These are phyloP conservation scores for Microcos paniculata DNA, from an alignment of 345 rosid genomes.

Conservation along the genomic window DNA sequence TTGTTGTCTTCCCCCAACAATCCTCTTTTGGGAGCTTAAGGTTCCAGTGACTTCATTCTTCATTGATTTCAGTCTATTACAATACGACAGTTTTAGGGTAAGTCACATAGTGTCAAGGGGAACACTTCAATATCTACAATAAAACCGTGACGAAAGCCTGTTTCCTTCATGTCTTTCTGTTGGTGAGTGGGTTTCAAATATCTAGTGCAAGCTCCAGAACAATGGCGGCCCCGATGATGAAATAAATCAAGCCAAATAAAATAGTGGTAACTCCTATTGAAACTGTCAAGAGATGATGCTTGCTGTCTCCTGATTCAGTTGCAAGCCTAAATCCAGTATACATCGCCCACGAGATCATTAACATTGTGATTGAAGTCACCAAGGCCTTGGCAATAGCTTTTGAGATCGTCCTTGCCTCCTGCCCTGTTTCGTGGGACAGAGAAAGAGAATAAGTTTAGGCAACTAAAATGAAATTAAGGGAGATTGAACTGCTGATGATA, in stretches of 20 bases:
- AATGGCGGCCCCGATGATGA: slow-evolving; percentile 27
- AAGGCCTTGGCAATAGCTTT: slow-evolving; percentile 10
- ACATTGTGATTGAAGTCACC: slow-evolving; percentile 9
- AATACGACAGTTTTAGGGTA: background rate
- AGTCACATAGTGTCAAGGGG: background rate
- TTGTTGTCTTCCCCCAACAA: background rate
- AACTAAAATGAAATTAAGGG: background rate
- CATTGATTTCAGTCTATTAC: background rate
- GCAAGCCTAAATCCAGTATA: slow-evolving; percentile 32
- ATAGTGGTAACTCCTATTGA: slow-evolving; percentile 31
- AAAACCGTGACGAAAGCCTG: background rate
- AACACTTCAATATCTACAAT: background rate
- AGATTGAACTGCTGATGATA: background rate
- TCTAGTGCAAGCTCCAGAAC: slow-evolving; percentile 30
- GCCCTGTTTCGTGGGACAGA: slow-evolving; percentile 14
- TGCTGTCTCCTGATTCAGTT: slow-evolving; percentile 28
- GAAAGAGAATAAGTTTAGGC: background rate
- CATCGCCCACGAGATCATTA: slow-evolving; percentile 22
- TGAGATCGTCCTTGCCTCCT: slow-evolving; percentile 10
- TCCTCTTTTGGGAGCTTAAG: background rate
- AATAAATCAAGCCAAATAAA: slow-evolving; percentile 31
- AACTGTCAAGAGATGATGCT: slow-evolving; percentile 21
- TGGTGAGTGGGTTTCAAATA: slow-evolving; percentile 9
- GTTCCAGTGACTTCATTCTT: background rate
- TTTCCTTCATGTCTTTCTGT: background rate